These are phyloP conservation scores for Penicillium psychrofluorescens DNA, from an alignment of 495 filamentous ascomycete species.

Conservation along the genomic window DNA sequence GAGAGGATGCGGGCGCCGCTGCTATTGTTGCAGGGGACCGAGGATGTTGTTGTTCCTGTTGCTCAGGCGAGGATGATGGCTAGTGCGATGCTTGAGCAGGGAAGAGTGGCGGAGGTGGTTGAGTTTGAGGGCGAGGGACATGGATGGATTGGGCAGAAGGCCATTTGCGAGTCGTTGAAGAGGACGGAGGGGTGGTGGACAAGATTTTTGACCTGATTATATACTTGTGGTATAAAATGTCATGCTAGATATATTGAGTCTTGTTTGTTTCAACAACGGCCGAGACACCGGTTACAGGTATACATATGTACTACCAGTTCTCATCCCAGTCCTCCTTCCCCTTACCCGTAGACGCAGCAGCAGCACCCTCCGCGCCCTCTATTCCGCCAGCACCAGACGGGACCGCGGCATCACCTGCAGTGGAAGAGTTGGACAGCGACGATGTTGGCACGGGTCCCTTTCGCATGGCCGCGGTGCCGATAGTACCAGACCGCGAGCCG, in stretches of 20 bases:
- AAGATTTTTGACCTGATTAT: constrained; percentile 11
- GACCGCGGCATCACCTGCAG: constrained; percentile 20
- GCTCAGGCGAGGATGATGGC: constrained; percentile 39
- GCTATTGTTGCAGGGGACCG: constrained; percentile 40
- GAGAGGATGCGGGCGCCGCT: constrained; percentile 37
- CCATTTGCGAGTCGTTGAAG: constrained; percentile 16
- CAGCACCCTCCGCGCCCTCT: constrained; percentile 31
- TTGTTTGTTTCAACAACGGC: too few species aligned
- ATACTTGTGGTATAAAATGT: constrained; percentile 1
- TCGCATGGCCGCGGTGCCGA: constrained; percentile 70
- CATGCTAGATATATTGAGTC: too few species aligned
- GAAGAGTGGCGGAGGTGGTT: constrained; percentile 33
- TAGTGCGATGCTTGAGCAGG: constrained; percentile 24
- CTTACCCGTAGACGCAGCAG: constrained; percentile 22
- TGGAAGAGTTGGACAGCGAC: constrained; percentile 1
- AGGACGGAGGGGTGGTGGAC: constrained; percentile 21
- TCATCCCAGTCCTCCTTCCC: constrained; percentile 60
- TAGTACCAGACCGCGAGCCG: constrained; percentile 35
- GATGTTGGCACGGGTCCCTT: constrained; percentile 37
- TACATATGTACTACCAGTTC: constrained; percentile 44
- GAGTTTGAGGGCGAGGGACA: constrained; percentile 43
- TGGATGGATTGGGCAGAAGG: constrained; percentile 20
- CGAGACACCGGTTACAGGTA: not conserved
- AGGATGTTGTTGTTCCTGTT: constrained; percentile 41
- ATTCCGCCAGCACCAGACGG: constrained; percentile 12